A percentile compares a stretch with the other conserved stretches of the same genome.
These are phyloP conservation scores for Xylaria flabelliformis DNA, from an alignment of 495 filamentous ascomycete species.

Conservation along the genomic window DNA sequence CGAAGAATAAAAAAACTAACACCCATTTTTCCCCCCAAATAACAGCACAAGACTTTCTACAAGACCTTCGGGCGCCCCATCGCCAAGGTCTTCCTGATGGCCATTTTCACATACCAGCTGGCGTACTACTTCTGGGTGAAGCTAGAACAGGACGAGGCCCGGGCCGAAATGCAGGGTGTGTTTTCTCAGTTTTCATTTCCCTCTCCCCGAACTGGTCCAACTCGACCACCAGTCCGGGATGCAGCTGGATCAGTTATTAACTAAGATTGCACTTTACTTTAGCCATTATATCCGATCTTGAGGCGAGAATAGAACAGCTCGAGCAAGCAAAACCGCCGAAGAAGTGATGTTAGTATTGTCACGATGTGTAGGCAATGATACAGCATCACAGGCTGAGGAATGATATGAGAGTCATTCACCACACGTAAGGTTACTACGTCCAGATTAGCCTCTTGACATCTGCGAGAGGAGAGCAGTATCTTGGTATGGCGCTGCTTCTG, in stretches of 20 bases:
- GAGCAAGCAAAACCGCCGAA: slow-evolving; percentile 32
- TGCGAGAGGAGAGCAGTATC: background rate
- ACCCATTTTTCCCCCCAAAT: background rate
- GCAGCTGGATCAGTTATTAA: slow-evolving; percentile 20
- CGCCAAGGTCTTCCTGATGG: slow-evolving; percentile 82
- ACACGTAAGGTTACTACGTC: background rate
- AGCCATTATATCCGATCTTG: slow-evolving; percentile 44
- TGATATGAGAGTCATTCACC: background rate
- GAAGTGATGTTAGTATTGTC: slow-evolving; percentile 18
- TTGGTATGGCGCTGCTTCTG: background rate
- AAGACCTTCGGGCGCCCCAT: slow-evolving; percentile 79
- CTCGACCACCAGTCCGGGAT: background rate
- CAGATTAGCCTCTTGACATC: background rate
- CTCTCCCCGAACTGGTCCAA: background rate
- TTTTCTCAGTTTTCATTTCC: slow-evolving; percentile 16
- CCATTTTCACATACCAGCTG: slow-evolving; percentile 87
- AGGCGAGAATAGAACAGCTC: slow-evolving; percentile 41
- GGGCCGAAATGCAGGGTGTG: slow-evolving; percentile 62
- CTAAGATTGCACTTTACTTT: background rate
- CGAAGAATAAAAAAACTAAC: background rate
- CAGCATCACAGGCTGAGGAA: background rate
- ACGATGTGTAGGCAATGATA: background rate
- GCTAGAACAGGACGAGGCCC: slow-evolving; percentile 79
- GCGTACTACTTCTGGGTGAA: slow-evolving; percentile 85
- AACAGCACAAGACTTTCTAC: slow-evolving; percentile 72